Conservation (phyloP, 2,329 filamentous ascomycete species). For the Curvularia eragrostidis region DNA sequence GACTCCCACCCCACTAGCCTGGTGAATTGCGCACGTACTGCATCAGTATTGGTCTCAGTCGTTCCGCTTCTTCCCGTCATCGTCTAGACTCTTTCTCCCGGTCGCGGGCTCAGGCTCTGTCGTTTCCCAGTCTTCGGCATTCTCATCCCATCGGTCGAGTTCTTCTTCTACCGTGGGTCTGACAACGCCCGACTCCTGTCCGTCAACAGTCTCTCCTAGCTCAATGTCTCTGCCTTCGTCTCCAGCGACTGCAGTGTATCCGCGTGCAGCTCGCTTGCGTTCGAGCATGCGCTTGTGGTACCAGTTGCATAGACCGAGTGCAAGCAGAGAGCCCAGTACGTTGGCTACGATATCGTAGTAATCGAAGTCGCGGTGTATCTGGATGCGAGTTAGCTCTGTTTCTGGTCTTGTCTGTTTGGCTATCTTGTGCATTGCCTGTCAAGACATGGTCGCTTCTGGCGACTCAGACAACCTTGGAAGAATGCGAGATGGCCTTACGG, state of each 20-base stretch:
- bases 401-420: too few relatives aligned
- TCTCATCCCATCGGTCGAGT: constrained; percentile 94
- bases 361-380: constrained; percentile 68
- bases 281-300: constrained; percentile 97
- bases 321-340: constrained; percentile 75
- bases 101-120: constrained; percentile 54
- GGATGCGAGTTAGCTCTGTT: constrained; percentile 16
- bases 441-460: background rate
- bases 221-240: constrained; percentile 71
- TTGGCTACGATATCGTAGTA: constrained; percentile 88
- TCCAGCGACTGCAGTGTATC: constrained; percentile 73
- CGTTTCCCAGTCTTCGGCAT: constrained; percentile 72
- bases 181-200: constrained; percentile 71
- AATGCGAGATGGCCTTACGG: constrained; percentile 42
- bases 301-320: constrained; percentile 78
- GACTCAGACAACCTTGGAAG: background rate
- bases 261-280: constrained; percentile 75
- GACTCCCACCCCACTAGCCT: background rate
- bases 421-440: background rate
- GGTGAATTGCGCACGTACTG: constrained; percentile 22
- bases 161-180: constrained; percentile 71
- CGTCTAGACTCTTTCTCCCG: constrained; percentile 30
- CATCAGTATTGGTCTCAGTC: constrained; percentile 41
- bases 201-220: constrained; percentile 66
- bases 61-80: constrained; percentile 52